Evolutionary conservation across 768 basidiomycete species (phyloP).

Genomic region (Polyporus arcularius): DNA sequence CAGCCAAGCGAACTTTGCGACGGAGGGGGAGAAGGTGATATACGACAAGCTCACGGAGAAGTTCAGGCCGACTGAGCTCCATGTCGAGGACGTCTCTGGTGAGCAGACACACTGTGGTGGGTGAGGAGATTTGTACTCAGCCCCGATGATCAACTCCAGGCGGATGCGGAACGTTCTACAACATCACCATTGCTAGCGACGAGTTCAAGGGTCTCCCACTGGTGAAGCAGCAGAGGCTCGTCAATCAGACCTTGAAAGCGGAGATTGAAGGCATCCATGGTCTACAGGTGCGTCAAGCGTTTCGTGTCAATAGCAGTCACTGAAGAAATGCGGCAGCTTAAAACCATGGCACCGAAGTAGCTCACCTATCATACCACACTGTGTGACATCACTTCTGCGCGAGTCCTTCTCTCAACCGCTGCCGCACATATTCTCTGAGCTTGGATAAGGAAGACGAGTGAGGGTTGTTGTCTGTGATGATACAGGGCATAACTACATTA

Average conservation of each 20-base stretch:
- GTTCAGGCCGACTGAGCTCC: slow-evolving; percentile 79
- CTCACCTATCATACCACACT: slow-evolving; percentile 4
- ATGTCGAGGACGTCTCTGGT: slow-evolving; percentile 97
- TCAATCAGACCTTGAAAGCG: slow-evolving; percentile 81
- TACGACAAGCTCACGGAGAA: slow-evolving; percentile 67
- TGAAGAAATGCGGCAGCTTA: slow-evolving; percentile 13
- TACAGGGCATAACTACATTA: slow-evolving; percentile 2
- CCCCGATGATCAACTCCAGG: slow-evolving; percentile 46
- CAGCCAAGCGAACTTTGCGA: slow-evolving; percentile 15
- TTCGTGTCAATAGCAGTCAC: background rate
- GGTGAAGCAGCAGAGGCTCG: slow-evolving; percentile 92
- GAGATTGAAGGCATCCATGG: slow-evolving; percentile 94
- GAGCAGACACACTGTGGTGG: background rate
- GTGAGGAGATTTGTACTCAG: background rate
- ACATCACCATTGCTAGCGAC: slow-evolving; percentile 84
- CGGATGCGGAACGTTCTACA: slow-evolving; percentile 97
- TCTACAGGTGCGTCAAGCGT: slow-evolving; percentile 65
- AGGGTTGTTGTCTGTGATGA: background rate
- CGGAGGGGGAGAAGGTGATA: slow-evolving; percentile 72
- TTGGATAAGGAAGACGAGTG: background rate
- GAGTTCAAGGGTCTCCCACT: slow-evolving; percentile 83
- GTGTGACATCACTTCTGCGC: background rate
- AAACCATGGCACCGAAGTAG: slow-evolving; percentile 22
- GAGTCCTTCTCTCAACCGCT: background rate
- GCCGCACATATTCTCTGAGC: background rate